Base-by-base conservation (phyloP, 1,284 basidiomycete genomes). In the Apiotrichum gracile region DNA sequence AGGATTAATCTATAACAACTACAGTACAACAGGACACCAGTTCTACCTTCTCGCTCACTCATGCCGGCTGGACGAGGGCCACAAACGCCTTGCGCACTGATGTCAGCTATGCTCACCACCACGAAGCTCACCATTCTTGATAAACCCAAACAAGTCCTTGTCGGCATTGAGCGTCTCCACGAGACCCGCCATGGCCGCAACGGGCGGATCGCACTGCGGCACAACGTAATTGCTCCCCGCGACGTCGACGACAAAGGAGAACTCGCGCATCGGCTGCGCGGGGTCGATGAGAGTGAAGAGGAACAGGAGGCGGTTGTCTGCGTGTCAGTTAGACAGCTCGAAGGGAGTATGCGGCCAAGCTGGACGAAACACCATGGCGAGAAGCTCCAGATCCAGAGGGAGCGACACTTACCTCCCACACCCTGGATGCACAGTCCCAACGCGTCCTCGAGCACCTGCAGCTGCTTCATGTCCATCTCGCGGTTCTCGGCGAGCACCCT, bases 161-260 rank as follows among this genome's bases (percentile, higher is more conserved):
- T 74, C 71, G 4, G 47, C 40, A 49, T 76, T 75, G 25, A 76
- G 65, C 45, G 67, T 62, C 14, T 55, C 39, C 2, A 76, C 61
- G 17, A 76, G 60, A 4, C 67, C 64, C 2, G 61, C 49, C 24
- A 74, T 56, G 19, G 53, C 51, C 1, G 69, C 54, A 9, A 76
- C 46, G 0, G 68, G 64, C 4, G 73, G 72, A 24, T 66, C 64
- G 55, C 72, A 74, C 38, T 65, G 65, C 5, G 75, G 68, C 17
- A 75, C 75, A 77, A 81, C 81, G 63, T 88, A 91, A 2, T 76
- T 69, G 13, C 75, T 71, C 10, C 74, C 72, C 0, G 84, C 82
- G 17, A 89, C 78, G 64, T 93, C 88, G 25, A 92, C 69, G 0
- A 91, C 83, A 52, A 92, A 78, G 50, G 80, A 85, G 59, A 84